Conservation (phyloP, 1,284 basidiomycete genomes). For the Stereum hirsutum region DNA sequence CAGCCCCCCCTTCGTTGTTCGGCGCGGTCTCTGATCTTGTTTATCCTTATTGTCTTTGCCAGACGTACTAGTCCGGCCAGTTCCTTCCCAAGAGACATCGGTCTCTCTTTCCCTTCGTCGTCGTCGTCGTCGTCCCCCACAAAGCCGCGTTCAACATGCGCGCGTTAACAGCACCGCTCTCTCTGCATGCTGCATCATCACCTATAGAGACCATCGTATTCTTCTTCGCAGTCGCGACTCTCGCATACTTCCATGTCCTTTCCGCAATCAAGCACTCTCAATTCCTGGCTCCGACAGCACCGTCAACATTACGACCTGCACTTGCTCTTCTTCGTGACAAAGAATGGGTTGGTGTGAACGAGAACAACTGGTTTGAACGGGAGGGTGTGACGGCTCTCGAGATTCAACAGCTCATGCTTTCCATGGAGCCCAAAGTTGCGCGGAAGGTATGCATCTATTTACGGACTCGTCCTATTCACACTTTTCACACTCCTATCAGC, state of each 20-base stretch:
- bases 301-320: slow-evolving; percentile 39
- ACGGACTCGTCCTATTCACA: background rate
- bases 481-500: background rate
- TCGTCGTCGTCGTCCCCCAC: no score
- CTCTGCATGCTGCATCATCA: slow-evolving; percentile 14
- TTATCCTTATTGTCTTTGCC: no score
- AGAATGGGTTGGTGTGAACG: slow-evolving; percentile 47
- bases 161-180: slow-evolving; percentile 17
- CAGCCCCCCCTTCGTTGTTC: no score
- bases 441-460: slow-evolving; percentile 7
- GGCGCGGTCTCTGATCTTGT: no score
- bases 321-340: slow-evolving; percentile 40
- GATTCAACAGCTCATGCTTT: slow-evolving; percentile 57
- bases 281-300: slow-evolving; percentile 25
- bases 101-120: no score
- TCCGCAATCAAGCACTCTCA: slow-evolving; percentile 41
- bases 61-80: no score
- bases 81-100: no score
- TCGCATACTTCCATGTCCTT: slow-evolving; percentile 57
- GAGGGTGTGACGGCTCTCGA: slow-evolving; percentile 36
- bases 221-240: slow-evolving; percentile 50
- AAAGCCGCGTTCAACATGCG: slow-evolving; percentile 14
- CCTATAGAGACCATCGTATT: slow-evolving; percentile 46
- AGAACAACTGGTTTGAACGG: slow-evolving; percentile 38
- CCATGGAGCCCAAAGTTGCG: slow-evolving; percentile 25